Base-by-base conservation (phyloP, 257 asterid genomes). In the Linderniella brevidens region DNA sequence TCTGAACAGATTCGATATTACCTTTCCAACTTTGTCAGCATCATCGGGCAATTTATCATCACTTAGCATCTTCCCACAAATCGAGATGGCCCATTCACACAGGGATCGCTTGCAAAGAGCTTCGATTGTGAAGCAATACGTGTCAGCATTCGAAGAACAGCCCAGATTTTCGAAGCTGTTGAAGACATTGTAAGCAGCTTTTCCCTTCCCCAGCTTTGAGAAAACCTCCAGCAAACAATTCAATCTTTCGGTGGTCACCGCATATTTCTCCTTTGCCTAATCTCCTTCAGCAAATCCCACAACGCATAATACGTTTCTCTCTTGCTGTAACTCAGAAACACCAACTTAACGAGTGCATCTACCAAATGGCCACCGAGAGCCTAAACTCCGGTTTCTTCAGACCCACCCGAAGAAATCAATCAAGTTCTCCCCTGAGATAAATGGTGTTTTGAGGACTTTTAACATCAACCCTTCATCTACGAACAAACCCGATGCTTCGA, bases 131-230 rank as follows among this genome's bases (percentile, higher is more conserved):
- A 58, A 58, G 58, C 62, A 83, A 62, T 78, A 83, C 10, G 97
- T 73, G 50, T 87, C 76, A 8, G 76, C 68, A 68, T 74, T 68
- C 8, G 52, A 46, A 6, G 19, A 56, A 57, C 86, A 80, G 14
- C 78, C 90, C 55, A 83, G 76, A 17, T 78, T 88, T 68, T 68
- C 93, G 68, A 80, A 76, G 74, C 70, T 80, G 56, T 59, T 75
- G 58, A 83, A 83, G 37, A 80, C 80, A 19, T 83, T 86, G 57
- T 59, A 78, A 13, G 92, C 90, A 10, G 75, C 92, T 60, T 87
- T 80, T 38, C 73, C 93, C 52, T 80, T 77, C 52, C 81, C 87
- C 41, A 87, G 54, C 66, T 68, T 70, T 4, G 82, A 68, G 56
- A 80, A 74, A 54, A 60, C 58, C 12, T 76, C 71, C 20, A 83